Percentiles rank a stretch among this genome's conserved stretches.
Conservation (phyloP, 768 basidiomycete species). For the Calvatia gigantea region DNA sequence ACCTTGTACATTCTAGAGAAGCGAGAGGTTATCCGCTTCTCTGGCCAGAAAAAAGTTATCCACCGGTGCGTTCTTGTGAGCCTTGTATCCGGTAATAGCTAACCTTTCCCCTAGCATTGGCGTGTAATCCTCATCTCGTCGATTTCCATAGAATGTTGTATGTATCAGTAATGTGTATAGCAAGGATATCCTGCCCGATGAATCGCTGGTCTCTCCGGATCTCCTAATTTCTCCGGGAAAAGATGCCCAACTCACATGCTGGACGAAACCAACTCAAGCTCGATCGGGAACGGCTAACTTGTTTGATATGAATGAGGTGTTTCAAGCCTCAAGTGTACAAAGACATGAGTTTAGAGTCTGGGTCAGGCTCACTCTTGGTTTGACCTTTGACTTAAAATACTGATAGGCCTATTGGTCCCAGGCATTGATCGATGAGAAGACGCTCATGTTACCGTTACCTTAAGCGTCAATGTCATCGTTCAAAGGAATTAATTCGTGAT, state of each 20-base stretch:
- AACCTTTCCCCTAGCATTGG: conserved; percentile 8
- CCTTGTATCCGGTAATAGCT: neutral
- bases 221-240: neutral
- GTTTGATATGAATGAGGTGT: conserved; percentile 4
- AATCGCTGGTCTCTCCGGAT: neutral
- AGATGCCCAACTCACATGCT: neutral
- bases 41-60: conserved; percentile 49
- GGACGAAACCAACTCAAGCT: neutral
- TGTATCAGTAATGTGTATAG: conserved; percentile 11
- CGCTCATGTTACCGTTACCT: neutral
- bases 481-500: neutral
- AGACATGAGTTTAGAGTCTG: neutral
- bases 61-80: neutral
- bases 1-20: conserved; percentile 93
- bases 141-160: neutral
- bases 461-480: neutral
- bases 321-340: neutral
- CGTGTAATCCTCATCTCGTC: conserved; percentile 1
- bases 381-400: neutral
- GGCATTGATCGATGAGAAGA: neutral
- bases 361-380: neutral
- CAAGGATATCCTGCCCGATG: neutral
- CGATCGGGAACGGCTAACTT: neutral
- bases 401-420: neutral
- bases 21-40: conserved; percentile 90